Evolutionary conservation across 2,329 filamentous ascomycete genomes (phyloP), one percentile per base, ranked within the genome.

Genomic region (Colletotrichum graminicola): DNA sequence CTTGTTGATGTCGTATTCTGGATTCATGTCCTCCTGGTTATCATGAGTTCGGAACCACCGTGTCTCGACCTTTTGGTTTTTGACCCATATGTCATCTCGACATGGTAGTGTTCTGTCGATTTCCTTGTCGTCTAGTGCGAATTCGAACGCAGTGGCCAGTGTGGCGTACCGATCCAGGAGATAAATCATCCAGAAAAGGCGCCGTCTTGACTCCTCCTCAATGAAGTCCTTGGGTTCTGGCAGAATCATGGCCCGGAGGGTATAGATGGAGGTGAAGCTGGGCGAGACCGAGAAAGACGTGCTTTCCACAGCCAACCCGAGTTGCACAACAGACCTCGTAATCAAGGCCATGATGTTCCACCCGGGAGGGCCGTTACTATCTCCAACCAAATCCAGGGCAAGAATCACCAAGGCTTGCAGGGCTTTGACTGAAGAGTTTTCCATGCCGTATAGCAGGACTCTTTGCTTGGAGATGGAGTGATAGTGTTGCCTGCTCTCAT

Each of bases 141-240:
- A 97, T 76, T 97, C 94, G 75, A 97, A 97, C 0, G 95, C 94
- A 0, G 95, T 97, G 0, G 94, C 92, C 67, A 97, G 91, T 0
- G 94, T 97, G 0, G 94, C 94, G 78, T 97, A 97, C 61, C 95
- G 88, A 79, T 98, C 95, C 7, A 98, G 86, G 16, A 97, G 83
- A 78, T 97, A 98, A 14, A 97, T 91, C 91, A 97, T 95, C 95
- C 95, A 98, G 80, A 98, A 97, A 1, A 97, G 84, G 34, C 95
- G 87, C 36, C 95, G 88, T 36, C 94, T 87, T 52, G 93, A 93
- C 80, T 98, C 95, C 73, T 97, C 95, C 78, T 97, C 94, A 67
- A 97, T 92, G 80, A 95, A 97, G 73, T 94, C 93, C 62, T 90
- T 91, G 0, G 95, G 89, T 72, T 97, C 94, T 0, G 94, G 93